Base-by-base conservation (phyloP, 2,329 filamentous ascomycete species). In the Ceratocystis cubensis region DNA sequence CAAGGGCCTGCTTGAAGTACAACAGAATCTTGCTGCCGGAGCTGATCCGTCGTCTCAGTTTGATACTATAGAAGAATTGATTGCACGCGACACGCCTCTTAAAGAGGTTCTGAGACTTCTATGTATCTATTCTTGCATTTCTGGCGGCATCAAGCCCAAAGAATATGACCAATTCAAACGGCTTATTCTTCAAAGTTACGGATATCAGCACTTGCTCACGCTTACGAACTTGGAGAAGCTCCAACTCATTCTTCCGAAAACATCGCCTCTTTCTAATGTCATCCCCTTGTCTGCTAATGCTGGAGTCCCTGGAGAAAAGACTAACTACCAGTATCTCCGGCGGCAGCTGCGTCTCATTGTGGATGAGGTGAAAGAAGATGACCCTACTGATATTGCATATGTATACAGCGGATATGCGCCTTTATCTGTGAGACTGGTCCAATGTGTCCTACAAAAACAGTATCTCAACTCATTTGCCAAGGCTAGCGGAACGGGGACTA, bases 341-440 rank as follows among this genome's bases (percentile, higher is more conserved):
- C 96, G 94, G 74, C 86, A 87, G 69, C 83, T 99, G 15, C 85
- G 88, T 37, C 82, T 99, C 17, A 96, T 96, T 73, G 88, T 96
- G 66, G 94, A 99, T 74, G 94, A 97, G 74, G 93, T 99, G 48
- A 92, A 96, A 73, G 94, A 99, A 75, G 87, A 94, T 68, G 88
- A 95, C 61, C 94, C 94, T 2, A 89, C 94, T 72, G 94, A 99
- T 72, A 87, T 97, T 69, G 88, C 92, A n/a, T 99, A 99, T 72
- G 92, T 96, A 10, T 99, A 97, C 76, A 96, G 90, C 70, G 95
- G 94, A 64, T 99, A 97, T 73, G 94, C 95, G 3, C 95, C 94
- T 0, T 82, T 99, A 13, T 96, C 90, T 57, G 84, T 97, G 65
- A 87, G 94, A 17, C 83, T 99, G 3, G 88, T 99, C 5, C 95